Conservation (phyloP, 179 eudicot genomes). For the Beta macrorhiza region DNA sequence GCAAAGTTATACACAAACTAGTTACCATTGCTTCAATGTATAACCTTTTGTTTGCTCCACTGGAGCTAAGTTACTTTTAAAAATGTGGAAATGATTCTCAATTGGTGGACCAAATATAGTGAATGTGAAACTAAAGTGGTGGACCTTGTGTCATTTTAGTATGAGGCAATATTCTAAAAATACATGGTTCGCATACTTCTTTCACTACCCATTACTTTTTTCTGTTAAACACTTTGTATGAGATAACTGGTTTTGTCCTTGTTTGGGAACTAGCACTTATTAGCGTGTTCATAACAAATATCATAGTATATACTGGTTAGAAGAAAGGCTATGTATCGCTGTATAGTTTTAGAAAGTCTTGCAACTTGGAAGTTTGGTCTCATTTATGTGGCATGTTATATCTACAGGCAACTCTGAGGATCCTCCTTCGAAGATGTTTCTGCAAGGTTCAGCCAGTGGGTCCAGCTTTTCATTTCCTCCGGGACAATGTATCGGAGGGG, state of each 20-base stretch:
- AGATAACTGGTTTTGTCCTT: background rate
- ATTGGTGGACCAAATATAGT: too few species aligned
- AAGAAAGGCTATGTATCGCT: too few species aligned
- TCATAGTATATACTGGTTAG: background rate
- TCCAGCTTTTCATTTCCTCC: slow-evolving; percentile 43
- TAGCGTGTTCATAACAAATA: background rate
- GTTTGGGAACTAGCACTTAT: background rate
- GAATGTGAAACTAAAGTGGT: too few species aligned
- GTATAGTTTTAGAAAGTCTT: background rate
- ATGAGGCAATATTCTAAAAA: too few species aligned
- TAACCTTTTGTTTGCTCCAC: background rate
- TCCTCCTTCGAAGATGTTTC: slow-evolving; percentile 39
- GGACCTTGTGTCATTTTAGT: too few species aligned
- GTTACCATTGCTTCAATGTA: background rate
- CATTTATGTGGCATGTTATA: slow-evolving; percentile 1
- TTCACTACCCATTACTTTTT: background rate
- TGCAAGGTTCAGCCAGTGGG: slow-evolving; percentile 50
- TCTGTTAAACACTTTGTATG: background rate
- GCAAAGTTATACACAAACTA: background rate
- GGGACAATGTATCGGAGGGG: slow-evolving; percentile 62
- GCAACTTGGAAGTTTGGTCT: background rate
- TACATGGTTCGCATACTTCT: background rate
- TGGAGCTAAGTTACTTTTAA: too few species aligned
- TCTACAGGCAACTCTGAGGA: slow-evolving; percentile 43
- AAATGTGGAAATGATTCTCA: too few species aligned